phyloP scores from a whole-genome alignment of 2,329 filamentous ascomycete genomes.

The Talaromyces sp. region DNA sequence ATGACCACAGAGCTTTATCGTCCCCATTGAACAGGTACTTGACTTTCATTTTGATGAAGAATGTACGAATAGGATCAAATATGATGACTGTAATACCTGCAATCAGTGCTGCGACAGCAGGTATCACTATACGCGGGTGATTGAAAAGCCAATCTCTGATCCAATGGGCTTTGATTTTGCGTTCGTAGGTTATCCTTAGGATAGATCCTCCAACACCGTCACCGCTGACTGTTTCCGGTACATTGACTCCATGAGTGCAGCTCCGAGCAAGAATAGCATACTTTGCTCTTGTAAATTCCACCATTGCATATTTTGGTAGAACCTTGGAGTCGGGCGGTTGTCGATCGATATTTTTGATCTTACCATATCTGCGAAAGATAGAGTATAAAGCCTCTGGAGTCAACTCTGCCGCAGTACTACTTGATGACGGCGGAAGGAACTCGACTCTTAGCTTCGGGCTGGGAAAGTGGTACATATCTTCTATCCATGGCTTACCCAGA shows the following conservation, averaged over 20 bases:
- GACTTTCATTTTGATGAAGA: conserved; percentile 86
- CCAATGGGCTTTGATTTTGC: conserved; percentile 70
- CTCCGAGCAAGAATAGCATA: conserved; percentile 86
- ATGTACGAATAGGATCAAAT: conserved; percentile 91
- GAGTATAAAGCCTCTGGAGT: conserved; percentile 84
- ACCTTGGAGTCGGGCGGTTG: conserved; percentile 85
- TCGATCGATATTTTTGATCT: conserved; percentile 77
- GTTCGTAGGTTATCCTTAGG: conserved; percentile 79
- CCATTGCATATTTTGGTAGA: conserved; percentile 70
- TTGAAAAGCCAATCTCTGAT: conserved; percentile 82
- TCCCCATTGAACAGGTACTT: conserved; percentile 71
- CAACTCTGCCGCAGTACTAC: conserved; percentile 66
- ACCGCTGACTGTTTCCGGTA: conserved; percentile 60
- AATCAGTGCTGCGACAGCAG: conserved; percentile 72
- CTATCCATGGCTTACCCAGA: conserved; percentile 83
- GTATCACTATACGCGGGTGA: conserved; percentile 86
- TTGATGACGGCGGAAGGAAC: conserved; percentile 64
- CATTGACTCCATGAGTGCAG: conserved; percentile 80
- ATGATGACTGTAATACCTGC: conserved; percentile 80
- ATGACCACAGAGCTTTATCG: conserved; percentile 70
- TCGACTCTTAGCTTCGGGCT: conserved; percentile 74
- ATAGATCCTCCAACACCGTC: conserved; percentile 73
- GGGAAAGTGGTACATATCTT: conserved; percentile 82
- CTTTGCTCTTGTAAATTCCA: conserved; percentile 71
- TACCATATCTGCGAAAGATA: conserved; percentile 85